Evolutionary conservation across 2,329 filamentous ascomycete species (phyloP), one percentile per base, ranked within the genome.

Genomic region (Sclerotinia nivalis): DNA sequence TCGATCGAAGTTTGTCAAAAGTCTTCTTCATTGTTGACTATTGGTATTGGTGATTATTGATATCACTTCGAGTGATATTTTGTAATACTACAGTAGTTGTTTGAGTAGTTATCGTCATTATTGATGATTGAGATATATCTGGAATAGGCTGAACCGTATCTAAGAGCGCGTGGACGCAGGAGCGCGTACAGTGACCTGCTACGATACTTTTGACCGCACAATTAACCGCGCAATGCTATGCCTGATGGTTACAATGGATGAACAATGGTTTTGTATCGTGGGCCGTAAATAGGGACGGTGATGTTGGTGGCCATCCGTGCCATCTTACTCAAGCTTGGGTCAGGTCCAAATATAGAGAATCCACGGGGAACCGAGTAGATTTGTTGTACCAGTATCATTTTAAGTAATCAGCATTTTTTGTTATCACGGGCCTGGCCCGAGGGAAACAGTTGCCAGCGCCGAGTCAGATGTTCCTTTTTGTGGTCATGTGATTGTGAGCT

Each of bases 1-100:
- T 68, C 13, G 55, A 49, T 20, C 22, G 34, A 20, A 68, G 18
- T 28, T 28, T 61, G 3, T 5, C n/a, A 4, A 60, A 61, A 13
- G 34, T n/a, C 22, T 50, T 68, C 43, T 50, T 68, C 66, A 61
- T 68, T 15, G 12, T 66, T 22, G 9, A 58, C n/a, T 58, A n/a
- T 58, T 37, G 18, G 31, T 37, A 50, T 52, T 10, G 8, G 40
- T 15, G 15, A 37, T 37, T 58, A n/a, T 58, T 37, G 20, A 34
- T 37, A 15, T 58, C 31, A 58, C 13, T 58, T 34, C 12, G n/a
- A 18, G 20, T 58, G 20, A 15, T 22, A 22, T 10, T 37, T 37
- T n/a, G 12, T 37, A 15, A 37, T n/a, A 8, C 31, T 8, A 58
- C 13, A 3, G 8, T 0, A n/a, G 13, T 37, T 37, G 10, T n/a